Conservation (phyloP, 164 flowering plant genomes). For the Nymphaea colorata region DNA sequence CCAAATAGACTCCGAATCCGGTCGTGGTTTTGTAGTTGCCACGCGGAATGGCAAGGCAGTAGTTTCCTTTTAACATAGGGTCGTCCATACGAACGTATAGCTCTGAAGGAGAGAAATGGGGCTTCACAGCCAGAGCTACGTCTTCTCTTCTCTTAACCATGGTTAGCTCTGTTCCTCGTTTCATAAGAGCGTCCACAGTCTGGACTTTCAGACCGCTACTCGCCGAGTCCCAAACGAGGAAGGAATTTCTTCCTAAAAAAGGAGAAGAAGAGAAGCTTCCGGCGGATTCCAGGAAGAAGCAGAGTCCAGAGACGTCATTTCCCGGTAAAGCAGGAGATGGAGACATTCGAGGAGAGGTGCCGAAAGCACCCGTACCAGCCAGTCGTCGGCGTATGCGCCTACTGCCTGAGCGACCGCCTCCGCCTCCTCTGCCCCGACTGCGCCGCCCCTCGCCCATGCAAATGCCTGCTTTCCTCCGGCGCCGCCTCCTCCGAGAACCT, state of each 20-base stretch:
- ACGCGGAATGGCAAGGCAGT: too few relatives aligned
- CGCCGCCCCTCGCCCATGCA: conserved; percentile 46
- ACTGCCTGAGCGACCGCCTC: conserved; percentile 51
- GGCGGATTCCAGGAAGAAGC: background rate
- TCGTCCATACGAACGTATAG: too few relatives aligned
- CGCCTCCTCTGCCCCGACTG: conserved; percentile 51
- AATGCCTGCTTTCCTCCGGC: conserved; percentile 17
- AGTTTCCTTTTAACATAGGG: too few relatives aligned
- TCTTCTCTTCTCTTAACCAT: background rate
- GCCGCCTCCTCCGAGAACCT: conserved; percentile 10
- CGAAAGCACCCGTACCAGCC: conserved; percentile 41
- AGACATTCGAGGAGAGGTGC: conserved; percentile 17
- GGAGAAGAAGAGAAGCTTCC: background rate
- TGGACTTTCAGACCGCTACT: conserved; percentile 5
- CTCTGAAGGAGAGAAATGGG: too few relatives aligned
- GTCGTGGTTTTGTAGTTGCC: too few relatives aligned
- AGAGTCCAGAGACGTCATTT: background rate
- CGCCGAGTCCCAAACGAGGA: background rate
- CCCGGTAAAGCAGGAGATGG: background rate
- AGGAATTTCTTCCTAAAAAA: too few relatives aligned
- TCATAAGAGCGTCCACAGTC: conserved; percentile 20
- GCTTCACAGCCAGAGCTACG: too few relatives aligned
- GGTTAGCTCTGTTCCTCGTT: conserved; percentile 44
- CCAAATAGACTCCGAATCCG: too few relatives aligned
- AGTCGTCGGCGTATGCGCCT: conserved; percentile 43